These are phyloP conservation scores for Aspergillus proliferans DNA, from an alignment of 2,329 filamentous ascomycete genomes.

Conservation along the genomic window DNA sequence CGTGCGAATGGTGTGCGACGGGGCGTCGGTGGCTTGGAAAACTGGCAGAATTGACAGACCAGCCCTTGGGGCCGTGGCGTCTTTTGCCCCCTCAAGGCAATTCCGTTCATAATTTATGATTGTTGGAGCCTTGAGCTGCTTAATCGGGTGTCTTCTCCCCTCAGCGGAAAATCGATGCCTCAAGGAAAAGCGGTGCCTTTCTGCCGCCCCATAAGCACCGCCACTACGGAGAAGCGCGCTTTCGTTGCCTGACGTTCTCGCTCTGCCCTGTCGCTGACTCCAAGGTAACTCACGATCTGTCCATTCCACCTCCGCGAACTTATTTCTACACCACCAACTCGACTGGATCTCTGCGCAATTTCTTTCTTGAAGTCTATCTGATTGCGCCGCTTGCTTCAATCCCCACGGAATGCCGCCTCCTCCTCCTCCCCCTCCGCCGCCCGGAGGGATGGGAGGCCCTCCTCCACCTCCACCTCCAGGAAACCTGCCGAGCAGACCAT, in stretches of 20 bases:
- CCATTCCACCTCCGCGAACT: not conserved
- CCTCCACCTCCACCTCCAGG: slow-evolving; percentile 57
- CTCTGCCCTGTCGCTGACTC: slow-evolving; percentile 10
- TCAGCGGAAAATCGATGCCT: not conserved
- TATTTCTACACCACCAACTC: not conserved
- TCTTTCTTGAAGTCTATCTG: not conserved
- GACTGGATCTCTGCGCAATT: not conserved
- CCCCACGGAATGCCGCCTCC: slow-evolving; percentile 41
- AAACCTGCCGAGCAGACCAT: slow-evolving; percentile 51
- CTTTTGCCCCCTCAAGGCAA: slow-evolving; percentile 24
- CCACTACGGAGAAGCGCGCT: slow-evolving; percentile 8
- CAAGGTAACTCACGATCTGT: slow-evolving; percentile 8
- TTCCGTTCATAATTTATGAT: slow-evolving; percentile 26
- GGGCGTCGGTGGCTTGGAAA: slow-evolving; percentile 19
- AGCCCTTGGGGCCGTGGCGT: slow-evolving; percentile 17
- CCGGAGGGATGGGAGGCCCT: slow-evolving; percentile 51
- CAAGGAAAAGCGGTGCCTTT: slow-evolving; percentile 25
- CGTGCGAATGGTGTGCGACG: slow-evolving; percentile 17
- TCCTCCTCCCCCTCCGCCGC: slow-evolving; percentile 62
- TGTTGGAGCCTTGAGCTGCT: no score
- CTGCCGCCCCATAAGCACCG: slow-evolving; percentile 17
- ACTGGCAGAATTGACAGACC: slow-evolving; percentile 36
- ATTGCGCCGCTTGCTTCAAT: slow-evolving; percentile 6
- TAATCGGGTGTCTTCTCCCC: not conserved
- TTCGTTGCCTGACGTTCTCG: slow-evolving; percentile 20